Evolutionary conservation across 257 asterid genomes (phyloP).

Genomic region (Paulownia fortunei): DNA sequence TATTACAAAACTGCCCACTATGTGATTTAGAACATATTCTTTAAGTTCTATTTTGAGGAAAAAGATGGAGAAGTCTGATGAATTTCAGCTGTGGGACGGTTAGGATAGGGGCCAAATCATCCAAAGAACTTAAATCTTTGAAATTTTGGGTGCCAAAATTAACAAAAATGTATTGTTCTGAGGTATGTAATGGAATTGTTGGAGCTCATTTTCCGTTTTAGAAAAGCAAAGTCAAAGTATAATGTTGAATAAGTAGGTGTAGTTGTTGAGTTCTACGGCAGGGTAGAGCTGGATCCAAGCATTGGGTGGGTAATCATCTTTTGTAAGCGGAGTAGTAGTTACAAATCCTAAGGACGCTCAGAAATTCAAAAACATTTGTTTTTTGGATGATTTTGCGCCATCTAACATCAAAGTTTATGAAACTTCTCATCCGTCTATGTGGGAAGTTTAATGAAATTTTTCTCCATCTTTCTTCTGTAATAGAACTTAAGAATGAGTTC

Average conservation of each 20-base stretch:
- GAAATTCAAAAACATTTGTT: too few species aligned
- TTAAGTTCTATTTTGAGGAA: too few species aligned
- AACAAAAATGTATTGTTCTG: not conserved
- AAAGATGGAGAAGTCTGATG: not conserved
- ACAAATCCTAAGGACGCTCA: not conserved
- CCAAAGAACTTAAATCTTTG: not conserved
- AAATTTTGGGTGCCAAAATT: not conserved
- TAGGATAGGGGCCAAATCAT: not conserved
- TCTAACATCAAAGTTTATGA: too few species aligned
- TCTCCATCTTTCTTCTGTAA: too few species aligned
- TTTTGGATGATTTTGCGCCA: too few species aligned
- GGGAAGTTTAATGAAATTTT: too few species aligned
- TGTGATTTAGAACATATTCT: not conserved
- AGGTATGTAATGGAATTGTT: not conserved
- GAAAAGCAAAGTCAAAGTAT: not conserved
- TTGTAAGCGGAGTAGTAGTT: not conserved
- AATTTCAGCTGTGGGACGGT: not conserved
- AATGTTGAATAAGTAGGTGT: not conserved
- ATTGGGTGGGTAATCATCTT: not conserved
- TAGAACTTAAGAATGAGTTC: too few species aligned
- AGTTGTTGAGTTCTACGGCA: not conserved
- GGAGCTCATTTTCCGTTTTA: not conserved
- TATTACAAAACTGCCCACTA: not conserved
- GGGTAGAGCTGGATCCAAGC: not conserved
- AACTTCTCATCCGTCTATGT: too few species aligned